A percentile compares a stretch with the other conserved stretches of the same genome.
Evolutionary conservation across 2,329 filamentous ascomycete genomes (phyloP).

Genomic region (Trichoderma semiorbis): DNA sequence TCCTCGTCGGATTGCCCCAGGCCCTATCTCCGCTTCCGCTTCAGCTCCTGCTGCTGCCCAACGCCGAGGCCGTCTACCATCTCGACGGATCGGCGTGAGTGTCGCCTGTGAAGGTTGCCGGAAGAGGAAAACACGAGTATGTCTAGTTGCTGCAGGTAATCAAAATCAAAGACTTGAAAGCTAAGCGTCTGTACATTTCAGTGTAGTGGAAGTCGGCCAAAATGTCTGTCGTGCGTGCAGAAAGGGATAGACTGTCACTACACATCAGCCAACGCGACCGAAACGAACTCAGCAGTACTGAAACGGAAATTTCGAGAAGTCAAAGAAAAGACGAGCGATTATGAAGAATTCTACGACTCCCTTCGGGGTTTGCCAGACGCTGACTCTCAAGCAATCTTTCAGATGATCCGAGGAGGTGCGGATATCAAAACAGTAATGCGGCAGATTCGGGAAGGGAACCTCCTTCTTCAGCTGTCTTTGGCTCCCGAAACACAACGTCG

Average conservation of each 20-base stretch:
- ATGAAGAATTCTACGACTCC: background rate
- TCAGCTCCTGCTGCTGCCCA: background rate
- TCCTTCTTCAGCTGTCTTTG: slow-evolving; percentile 33
- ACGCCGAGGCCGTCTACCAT: background rate
- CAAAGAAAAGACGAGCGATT: background rate
- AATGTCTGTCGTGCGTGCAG: background rate
- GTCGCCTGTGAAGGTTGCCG: background rate
- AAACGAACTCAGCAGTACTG: background rate
- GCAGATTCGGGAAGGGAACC: slow-evolving; percentile 33
- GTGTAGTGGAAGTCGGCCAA: slow-evolving; percentile 7
- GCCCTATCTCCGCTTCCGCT: background rate
- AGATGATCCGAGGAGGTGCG: slow-evolving; percentile 1
- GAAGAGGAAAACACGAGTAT: background rate
- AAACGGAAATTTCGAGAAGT: slow-evolving; percentile 3
- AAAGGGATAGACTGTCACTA: background rate
- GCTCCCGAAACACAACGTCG: slow-evolving; percentile 32
- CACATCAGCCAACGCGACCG: background rate
- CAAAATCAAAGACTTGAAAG: background rate
- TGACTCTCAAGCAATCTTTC: background rate
- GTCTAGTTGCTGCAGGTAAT: background rate
- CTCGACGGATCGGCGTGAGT: background rate
- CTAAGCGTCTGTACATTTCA: background rate
- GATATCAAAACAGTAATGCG: slow-evolving; percentile 31
- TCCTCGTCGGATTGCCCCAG: background rate
- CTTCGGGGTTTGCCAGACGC: background rate